A percentile compares a stretch with the other conserved stretches of the same genome.
phyloP scores from a whole-genome alignment of 2,329 filamentous ascomycete genomes.

The Fusarium humuli region DNA sequence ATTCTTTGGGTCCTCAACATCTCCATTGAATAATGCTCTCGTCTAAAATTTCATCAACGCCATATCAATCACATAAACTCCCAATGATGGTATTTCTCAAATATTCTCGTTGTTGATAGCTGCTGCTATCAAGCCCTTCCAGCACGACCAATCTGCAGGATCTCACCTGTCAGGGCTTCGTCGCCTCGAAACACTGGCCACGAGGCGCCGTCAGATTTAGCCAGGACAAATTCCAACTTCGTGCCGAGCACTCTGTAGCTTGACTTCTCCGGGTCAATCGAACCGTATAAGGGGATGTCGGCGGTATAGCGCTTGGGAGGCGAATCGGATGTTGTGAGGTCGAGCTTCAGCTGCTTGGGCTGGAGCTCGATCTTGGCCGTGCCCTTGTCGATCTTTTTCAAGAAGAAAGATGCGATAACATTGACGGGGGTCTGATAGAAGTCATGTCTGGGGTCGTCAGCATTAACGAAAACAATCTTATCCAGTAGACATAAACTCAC shows the following conservation, averaged over 20 bases:
- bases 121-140: slow-evolving; percentile 60
- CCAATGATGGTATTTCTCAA: slow-evolving; percentile 25
- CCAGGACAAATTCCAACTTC: slow-evolving; percentile 84
- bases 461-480: background rate
- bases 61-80: slow-evolving; percentile 35
- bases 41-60: slow-evolving; percentile 31
- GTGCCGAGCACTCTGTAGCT: slow-evolving; percentile 86
- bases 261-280: slow-evolving; percentile 80
- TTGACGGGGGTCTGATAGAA: slow-evolving; percentile 92
- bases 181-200: slow-evolving; percentile 89
- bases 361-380: slow-evolving; percentile 78
- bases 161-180: slow-evolving; percentile 76
- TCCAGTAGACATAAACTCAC: slow-evolving; percentile 56
- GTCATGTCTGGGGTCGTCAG: slow-evolving; percentile 66
- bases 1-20: slow-evolving; percentile 16
- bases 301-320: slow-evolving; percentile 81
- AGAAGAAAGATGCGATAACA: slow-evolving; percentile 91
- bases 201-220: slow-evolving; percentile 77
- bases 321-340: slow-evolving; percentile 86
- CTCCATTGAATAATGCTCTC: background rate
- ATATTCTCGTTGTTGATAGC: background rate
- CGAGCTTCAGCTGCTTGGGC: slow-evolving; percentile 73
- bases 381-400: slow-evolving; percentile 95
- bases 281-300: slow-evolving; percentile 78
- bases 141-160: slow-evolving; percentile 88